phyloP scores from a whole-genome alignment of 129 eudicot genomes.

The Apium graveolens region DNA sequence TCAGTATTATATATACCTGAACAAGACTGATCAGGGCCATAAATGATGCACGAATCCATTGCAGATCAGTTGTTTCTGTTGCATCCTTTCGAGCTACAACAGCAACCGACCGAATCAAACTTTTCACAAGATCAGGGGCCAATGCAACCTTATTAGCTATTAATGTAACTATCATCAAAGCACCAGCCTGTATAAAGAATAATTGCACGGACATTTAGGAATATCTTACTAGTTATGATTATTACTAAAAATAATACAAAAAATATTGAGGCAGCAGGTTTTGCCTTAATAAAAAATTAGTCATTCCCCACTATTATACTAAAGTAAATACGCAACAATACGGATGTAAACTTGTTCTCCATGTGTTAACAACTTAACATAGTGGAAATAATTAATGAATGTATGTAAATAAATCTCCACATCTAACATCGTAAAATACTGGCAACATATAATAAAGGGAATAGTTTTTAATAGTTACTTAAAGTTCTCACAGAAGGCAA shows the following conservation, averaged over 20 bases:
- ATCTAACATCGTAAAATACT: not conserved
- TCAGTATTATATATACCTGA: conserved; percentile 42
- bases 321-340: not conserved
- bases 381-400: not conserved
- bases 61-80: conserved; percentile 53
- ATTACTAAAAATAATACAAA: not conserved
- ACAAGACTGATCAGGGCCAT: conserved; percentile 66
- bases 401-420: not conserved
- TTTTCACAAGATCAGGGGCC: conserved; percentile 55
- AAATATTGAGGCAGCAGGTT: not conserved
- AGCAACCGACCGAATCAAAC: conserved; percentile 61
- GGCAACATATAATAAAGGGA: not conserved
- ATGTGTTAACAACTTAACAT: no score
- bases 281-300: not conserved
- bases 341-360: not conserved
- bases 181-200: conserved; percentile 51
- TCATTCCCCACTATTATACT: not conserved
- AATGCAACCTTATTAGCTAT: conserved; percentile 59
- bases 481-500: not conserved
- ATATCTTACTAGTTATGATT: not conserved
- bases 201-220: not conserved
- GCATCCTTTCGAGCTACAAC: conserved; percentile 56
- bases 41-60: conserved; percentile 54
- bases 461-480: not conserved
- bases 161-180: conserved; percentile 73